Evolutionary conservation across 2,329 filamentous ascomycete species (phyloP).

Genomic region (Coniochaeta pulveracea): DNA sequence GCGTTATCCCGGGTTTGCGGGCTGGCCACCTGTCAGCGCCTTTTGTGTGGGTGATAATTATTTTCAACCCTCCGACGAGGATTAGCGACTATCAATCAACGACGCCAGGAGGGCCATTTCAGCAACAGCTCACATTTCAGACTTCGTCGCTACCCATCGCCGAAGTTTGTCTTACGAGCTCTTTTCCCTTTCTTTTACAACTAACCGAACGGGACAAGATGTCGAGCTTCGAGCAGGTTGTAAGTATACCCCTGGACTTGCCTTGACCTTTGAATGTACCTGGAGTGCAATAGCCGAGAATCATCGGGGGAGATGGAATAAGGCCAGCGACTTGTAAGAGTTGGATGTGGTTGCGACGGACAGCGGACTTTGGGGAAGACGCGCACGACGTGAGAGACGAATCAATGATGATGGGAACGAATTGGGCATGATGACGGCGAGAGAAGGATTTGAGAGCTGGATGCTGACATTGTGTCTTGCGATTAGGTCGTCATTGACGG

Average conservation of each 20-base stretch:
- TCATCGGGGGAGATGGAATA: no score
- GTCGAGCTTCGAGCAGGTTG: conserved; percentile 61
- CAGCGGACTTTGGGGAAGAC: not conserved
- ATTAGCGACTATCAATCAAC: conserved; percentile 11
- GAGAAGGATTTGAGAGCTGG: not conserved
- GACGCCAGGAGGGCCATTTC: conserved; percentile 10
- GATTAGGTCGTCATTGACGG: conserved; percentile 93
- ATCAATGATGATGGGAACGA: not conserved
- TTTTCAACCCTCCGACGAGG: conserved; percentile 9
- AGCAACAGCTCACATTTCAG: conserved; percentile 9
- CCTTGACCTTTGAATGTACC: no score
- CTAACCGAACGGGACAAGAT: conserved; percentile 34
- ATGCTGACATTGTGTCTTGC: conserved; percentile 18
- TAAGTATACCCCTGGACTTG: no score
- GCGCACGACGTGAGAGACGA: not conserved
- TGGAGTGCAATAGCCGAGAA: no score
- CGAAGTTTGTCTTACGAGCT: conserved; percentile 13
- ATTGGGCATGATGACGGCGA: not conserved
- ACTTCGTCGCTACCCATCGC: conserved; percentile 10
- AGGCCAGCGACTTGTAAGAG: not conserved
- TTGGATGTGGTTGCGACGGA: conserved; percentile 1
- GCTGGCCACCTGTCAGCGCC: conserved; percentile 2
- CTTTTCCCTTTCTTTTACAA: conserved; percentile 6
- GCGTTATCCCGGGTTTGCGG: conserved; percentile 4
- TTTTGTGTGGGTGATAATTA: conserved; percentile 11